Base-by-base conservation (phyloP, 2,329 filamentous ascomycete genomes). In the Trichophyton benhamiae region DNA sequence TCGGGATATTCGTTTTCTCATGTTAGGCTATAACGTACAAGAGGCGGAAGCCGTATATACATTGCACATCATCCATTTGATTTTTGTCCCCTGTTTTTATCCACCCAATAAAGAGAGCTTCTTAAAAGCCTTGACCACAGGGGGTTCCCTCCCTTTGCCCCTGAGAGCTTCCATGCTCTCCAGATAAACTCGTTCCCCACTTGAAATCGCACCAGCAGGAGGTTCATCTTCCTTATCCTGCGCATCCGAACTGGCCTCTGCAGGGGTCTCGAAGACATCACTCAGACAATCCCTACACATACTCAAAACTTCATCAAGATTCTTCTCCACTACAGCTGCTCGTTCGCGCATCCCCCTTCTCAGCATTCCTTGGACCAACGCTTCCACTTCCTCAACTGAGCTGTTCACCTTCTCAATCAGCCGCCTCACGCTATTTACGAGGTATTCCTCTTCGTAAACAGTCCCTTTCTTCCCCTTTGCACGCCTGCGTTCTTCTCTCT, bases 401-500 rank as follows among this genome's bases (percentile, higher is more conserved):
- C 79, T 79, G 72, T 91, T 90, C 22, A 96, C 84, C 41, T 91
- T 82, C 72, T 95, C 90, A 13, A 96, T 83, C 38, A 99, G 80
- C 25, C 94, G 81, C 11, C 87, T 83, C 41, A 97, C 85, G 67
- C 87, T 92, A 72, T 91, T 94, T 62, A 96, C 86, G 3, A 99
- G 82, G 73, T 99, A 99, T 74, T 97, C 94, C 71, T 97, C 92
- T 74, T 99, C 94, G 73, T 99, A 99, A 3, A 99, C 89, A 15
- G 89, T 96, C 9, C 94, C 94, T 78, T 97, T 97, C 73, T 96
- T 92, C 25, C 94, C 94, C 6, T 90, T 80, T 0, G 94, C 94
- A 15, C 92, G 85, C 81, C 99, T 99, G 73, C 95, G 85, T 79
- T 99, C 94, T 74, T 99, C 94, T 20, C 91, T 82, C 25, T 87